These are phyloP conservation scores for Cordyceps javanica DNA, from an alignment of 2,329 filamentous ascomycete genomes.

Conservation along the genomic window DNA sequence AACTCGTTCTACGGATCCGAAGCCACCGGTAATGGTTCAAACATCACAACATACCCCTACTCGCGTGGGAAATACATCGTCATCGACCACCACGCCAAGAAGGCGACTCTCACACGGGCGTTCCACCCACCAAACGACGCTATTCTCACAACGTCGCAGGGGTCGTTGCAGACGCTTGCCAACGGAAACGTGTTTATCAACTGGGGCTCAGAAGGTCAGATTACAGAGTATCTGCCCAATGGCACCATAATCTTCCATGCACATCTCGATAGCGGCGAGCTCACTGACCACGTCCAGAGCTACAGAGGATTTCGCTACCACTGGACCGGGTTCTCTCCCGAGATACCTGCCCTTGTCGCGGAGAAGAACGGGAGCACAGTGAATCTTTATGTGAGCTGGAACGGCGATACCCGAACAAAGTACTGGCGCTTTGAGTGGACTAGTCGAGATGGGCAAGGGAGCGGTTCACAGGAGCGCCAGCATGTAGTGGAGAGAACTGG, in stretches of 20 bases:
- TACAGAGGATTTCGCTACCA: slow-evolving; percentile 49
- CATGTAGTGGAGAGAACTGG: too few relatives aligned
- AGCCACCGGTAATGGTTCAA: slow-evolving; percentile 15
- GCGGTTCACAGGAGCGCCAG: too few relatives aligned
- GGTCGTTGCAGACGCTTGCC: slow-evolving; percentile 45
- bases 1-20: slow-evolving; percentile 27
- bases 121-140: slow-evolving; percentile 41
- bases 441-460: too few relatives aligned
- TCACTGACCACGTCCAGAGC: slow-evolving; percentile 38
- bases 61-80: slow-evolving; percentile 38
- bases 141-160: slow-evolving; percentile 43
- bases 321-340: slow-evolving; percentile 43
- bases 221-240: slow-evolving; percentile 40
- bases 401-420: slow-evolving; percentile 1
- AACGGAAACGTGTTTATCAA: slow-evolving; percentile 49
- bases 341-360: slow-evolving; percentile 21
- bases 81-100: slow-evolving; percentile 37
- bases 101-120: slow-evolving; percentile 37
- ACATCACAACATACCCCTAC: background rate
- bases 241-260: slow-evolving; percentile 51
- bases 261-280: slow-evolving; percentile 35
- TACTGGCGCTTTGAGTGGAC: slow-evolving; percentile 1
- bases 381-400: slow-evolving; percentile 6
- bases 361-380: background rate
- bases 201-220: slow-evolving; percentile 47